phyloP scores from a whole-genome alignment of 192 early-diverging fungal genomes.

The Rhizoclosmatium sp. region DNA sequence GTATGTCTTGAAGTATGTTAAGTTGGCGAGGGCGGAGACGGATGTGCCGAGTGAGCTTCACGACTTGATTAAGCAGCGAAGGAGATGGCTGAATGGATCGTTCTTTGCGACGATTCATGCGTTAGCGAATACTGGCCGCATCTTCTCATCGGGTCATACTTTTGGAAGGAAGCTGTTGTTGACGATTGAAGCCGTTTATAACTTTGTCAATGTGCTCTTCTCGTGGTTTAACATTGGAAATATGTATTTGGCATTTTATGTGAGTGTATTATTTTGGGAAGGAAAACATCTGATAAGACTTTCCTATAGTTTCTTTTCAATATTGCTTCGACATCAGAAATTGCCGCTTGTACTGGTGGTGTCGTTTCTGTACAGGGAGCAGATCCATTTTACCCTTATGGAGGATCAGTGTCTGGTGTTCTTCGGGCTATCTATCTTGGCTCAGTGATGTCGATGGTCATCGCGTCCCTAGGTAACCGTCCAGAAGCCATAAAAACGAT shows the following conservation, averaged over 20 bases:
- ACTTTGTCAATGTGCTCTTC: constrained; percentile 81
- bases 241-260: constrained; percentile 34
- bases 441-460: constrained; percentile 82
- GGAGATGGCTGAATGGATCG: constrained; percentile 95
- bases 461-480: constrained; percentile 93
- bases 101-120: constrained; percentile 95
- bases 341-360: constrained; percentile 21
- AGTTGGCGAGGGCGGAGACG: constrained; percentile 87
- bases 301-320: constrained; percentile 35
- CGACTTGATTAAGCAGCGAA: constrained; percentile 95
- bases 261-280: constrained; percentile 5
- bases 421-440: constrained; percentile 82
- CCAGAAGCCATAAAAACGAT: constrained; percentile 89
- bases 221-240: constrained; percentile 89
- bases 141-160: constrained; percentile 81
- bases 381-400: constrained; percentile 20
- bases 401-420: constrained; percentile 69
- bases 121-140: constrained; percentile 75
- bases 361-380: neutral
- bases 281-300: neutral
- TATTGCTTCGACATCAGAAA: neutral
- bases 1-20: constrained; percentile 89
- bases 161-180: constrained; percentile 76
- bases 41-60: constrained; percentile 89
- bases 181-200: constrained; percentile 83